A percentile compares a stretch with the other conserved stretches of the same genome.
Evolutionary conservation across 345 rosid genomes (phyloP).

Genomic region (Pseudoturritis turrita): DNA sequence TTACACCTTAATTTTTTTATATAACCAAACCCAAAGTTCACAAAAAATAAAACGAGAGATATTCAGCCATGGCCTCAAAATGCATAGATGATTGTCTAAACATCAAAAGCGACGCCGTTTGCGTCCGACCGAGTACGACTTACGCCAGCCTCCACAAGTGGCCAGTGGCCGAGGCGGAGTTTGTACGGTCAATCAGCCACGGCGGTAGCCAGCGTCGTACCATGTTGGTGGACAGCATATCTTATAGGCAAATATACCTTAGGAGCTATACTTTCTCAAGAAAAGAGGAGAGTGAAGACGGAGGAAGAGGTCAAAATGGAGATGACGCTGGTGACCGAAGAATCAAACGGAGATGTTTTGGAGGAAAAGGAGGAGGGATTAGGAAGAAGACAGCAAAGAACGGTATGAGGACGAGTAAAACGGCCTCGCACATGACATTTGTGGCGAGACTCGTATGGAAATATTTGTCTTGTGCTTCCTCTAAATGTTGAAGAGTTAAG

Average conservation of each 20-base stretch:
- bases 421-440: background rate
- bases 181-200: constrained; percentile 39
- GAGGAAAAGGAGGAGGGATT: background rate
- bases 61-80: constrained; percentile 43
- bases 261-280: constrained; percentile 70
- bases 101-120: constrained; percentile 42
- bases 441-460: background rate
- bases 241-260: constrained; percentile 68
- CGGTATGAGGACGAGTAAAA: background rate
- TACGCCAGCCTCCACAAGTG: constrained; percentile 60
- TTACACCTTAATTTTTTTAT: no score
- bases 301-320: background rate
- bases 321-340: background rate
- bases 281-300: constrained; percentile 26
- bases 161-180: constrained; percentile 60
- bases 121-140: constrained; percentile 41
- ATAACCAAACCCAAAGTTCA: background rate
- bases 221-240: constrained; percentile 53
- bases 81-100: constrained; percentile 62
- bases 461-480: background rate
- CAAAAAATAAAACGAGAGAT: background rate
- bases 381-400: background rate
- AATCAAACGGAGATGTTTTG: background rate
- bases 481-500: background rate
- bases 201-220: background rate